phyloP scores from a whole-genome alignment of 495 filamentous ascomycete species.

The Aspergillus olivimuriae region DNA sequence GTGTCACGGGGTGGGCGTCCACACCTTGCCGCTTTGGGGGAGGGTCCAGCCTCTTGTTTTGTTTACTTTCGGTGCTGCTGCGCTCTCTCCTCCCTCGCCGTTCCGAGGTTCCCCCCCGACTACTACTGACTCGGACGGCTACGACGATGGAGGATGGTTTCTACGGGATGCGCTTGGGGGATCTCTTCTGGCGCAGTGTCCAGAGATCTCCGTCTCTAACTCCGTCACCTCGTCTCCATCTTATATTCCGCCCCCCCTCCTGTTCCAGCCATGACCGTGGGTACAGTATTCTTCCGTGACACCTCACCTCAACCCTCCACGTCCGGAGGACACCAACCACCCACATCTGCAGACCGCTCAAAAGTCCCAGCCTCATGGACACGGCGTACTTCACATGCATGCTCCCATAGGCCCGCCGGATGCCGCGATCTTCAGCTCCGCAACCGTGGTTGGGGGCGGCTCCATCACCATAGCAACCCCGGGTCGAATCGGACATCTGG shows the following conservation, averaged over 20 bases:
- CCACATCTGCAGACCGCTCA: not conserved
- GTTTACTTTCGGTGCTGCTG: not conserved
- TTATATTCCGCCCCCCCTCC: no score
- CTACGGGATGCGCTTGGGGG: no score
- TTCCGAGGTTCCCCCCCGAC: slow-evolving; percentile 4
- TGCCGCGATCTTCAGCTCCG: not conserved
- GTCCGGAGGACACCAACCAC: not conserved
- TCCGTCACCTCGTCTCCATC: no score
- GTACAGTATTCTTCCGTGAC: not conserved
- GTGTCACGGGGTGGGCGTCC: slow-evolving; percentile 7
- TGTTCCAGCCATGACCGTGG: no score
- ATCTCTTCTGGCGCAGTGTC: no score
- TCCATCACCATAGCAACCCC: slow-evolving; percentile 25
- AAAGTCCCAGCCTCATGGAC: not conserved
- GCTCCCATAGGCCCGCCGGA: no score
- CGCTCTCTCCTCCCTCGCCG: slow-evolving; percentile 1
- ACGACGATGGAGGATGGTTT: not conserved
- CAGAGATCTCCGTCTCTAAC: no score
- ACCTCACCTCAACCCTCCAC: not conserved
- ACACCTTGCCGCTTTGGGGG: slow-evolving; percentile 21
- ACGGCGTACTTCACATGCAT: not conserved
- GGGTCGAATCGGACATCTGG: slow-evolving; percentile 22
- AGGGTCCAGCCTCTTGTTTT: slow-evolving; percentile 1
- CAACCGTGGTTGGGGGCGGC: slow-evolving; percentile 13
- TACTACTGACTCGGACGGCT: not conserved